Conservation (phyloP, 2,329 filamentous ascomycete species). For the Colletotrichum orchidophilum region DNA sequence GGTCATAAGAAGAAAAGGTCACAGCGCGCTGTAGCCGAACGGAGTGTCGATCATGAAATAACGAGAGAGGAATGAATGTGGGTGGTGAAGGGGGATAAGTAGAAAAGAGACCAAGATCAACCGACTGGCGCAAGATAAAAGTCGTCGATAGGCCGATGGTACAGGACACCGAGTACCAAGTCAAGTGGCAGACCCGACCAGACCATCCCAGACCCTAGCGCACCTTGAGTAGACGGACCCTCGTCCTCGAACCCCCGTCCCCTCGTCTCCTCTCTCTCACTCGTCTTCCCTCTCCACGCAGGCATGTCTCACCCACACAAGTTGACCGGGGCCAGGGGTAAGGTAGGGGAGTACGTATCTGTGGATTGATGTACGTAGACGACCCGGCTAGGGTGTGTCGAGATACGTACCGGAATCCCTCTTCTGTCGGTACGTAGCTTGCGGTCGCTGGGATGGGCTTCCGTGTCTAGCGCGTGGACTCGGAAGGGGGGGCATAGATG, state of each 20-base stretch:
- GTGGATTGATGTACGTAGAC: slow-evolving; percentile 15
- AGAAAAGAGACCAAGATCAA: slow-evolving; percentile 53
- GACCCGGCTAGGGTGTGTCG: background rate
- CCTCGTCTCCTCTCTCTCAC: slow-evolving; percentile 37
- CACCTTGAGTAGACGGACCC: slow-evolving; percentile 41
- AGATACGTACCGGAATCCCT: slow-evolving; percentile 8
- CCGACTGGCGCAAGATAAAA: slow-evolving; percentile 47
- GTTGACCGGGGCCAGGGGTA: slow-evolving; percentile 46
- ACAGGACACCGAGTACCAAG: slow-evolving; percentile 29
- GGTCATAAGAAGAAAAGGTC: slow-evolving; percentile 58
- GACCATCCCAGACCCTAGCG: slow-evolving; percentile 38
- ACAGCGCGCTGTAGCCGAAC: slow-evolving; percentile 53
- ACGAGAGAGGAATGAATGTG: slow-evolving; percentile 47
- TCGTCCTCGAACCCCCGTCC: slow-evolving; percentile 35
- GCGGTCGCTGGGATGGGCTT: slow-evolving; percentile 23
- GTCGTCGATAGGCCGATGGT: slow-evolving; percentile 45
- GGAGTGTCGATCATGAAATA: slow-evolving; percentile 59
- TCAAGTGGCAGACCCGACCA: slow-evolving; percentile 19
- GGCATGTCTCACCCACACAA: slow-evolving; percentile 59
- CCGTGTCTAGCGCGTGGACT: slow-evolving; percentile 24
- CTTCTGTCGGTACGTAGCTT: background rate
- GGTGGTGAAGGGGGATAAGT: slow-evolving; percentile 62
- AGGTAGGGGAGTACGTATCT: slow-evolving; percentile 13
- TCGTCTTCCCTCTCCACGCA: slow-evolving; percentile 48
- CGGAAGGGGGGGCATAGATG: slow-evolving; percentile 15